Evolutionary conservation across 2,329 filamentous ascomycete species (phyloP), one percentile per base, ranked within the genome.

Genomic region (Cordyceps farinosa): DNA sequence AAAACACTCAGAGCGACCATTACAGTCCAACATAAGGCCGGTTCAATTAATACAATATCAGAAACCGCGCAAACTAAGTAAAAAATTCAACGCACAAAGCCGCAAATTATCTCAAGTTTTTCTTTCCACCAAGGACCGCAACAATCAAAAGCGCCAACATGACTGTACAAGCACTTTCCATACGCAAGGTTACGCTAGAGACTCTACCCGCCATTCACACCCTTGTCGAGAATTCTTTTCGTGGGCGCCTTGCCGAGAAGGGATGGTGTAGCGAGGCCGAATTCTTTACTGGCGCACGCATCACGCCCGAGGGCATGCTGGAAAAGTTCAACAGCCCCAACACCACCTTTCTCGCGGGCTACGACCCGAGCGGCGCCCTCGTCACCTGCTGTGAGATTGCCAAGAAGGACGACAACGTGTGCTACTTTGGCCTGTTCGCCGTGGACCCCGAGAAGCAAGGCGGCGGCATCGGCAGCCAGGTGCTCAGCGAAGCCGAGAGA

Each of bases 241-340:
- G 79, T 64, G 79, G 79, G 58, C 74, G 75, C 2, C 61, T 69
- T 30, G 76, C 73, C 66, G 73, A 75, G 36, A 67, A 70, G 17
- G 80, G 80, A 60, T 82, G 79, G 80, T 81, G 79, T 15, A 80
- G 77, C 4, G 79, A 81, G 65, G 77, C 79, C 17, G 76, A 80
- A 62, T 72, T 80, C 9, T 67, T 82, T 27, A 69, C 69, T 10
- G 78, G 77, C 68, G 71, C 78, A 30, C 78, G 79, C 70, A 81
- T 82, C 69, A 74, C 78, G 65, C 65, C 69, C 1, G 65, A 63
- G 0, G 74, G 74, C 6, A 66, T 80, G 2, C 58, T 71, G 7
- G 66, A 64, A 51, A 82, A 82, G 66, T 80, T 82, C 69, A 69
- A 69, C 9, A 67, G 72, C 3, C 76, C 78, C 1, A 34, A 69